Conservation (phyloP, 257 asterid species). For the Coffea canephora region DNA sequence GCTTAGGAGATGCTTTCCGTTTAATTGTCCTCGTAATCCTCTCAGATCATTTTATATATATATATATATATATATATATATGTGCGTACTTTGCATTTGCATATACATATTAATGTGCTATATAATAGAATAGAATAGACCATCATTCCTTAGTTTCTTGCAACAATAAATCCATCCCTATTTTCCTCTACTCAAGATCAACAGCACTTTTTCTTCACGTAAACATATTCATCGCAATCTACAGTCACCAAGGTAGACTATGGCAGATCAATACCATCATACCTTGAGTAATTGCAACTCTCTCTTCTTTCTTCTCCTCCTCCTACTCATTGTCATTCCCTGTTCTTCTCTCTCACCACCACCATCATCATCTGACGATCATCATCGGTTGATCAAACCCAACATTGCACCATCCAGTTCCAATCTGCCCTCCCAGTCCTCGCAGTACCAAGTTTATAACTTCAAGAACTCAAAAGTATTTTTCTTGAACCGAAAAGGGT, state of each 20-base stretch:
- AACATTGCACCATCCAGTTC: conserved; percentile 9
- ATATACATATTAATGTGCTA: no score
- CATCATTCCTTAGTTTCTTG: background rate
- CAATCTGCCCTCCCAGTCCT: background rate
- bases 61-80: no score
- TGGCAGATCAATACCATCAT: conserved; percentile 15
- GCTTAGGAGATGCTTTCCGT: no score
- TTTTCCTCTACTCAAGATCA: conserved; percentile 12
- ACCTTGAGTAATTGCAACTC: conserved; percentile 12
- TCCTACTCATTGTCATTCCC: conserved; percentile 22
- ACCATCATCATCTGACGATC: background rate
- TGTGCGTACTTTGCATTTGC: no score
- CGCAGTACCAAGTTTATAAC: conserved; percentile 9
- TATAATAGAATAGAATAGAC: background rate
- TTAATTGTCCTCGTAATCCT: no score
- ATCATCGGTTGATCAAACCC: background rate
- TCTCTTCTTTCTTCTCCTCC: conserved; percentile 21
- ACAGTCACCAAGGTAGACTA: conserved; percentile 11
- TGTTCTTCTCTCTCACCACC: conserved; percentile 14
- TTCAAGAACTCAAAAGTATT: conserved; percentile 30
- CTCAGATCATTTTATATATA: no score
- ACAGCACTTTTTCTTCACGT: background rate
- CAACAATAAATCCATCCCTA: background rate
- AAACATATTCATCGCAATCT: conserved; percentile 7
- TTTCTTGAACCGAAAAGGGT: conserved; percentile 14